Conservation (phyloP, 495 filamentous ascomycete species). For the Trichoderma parareesei region DNA sequence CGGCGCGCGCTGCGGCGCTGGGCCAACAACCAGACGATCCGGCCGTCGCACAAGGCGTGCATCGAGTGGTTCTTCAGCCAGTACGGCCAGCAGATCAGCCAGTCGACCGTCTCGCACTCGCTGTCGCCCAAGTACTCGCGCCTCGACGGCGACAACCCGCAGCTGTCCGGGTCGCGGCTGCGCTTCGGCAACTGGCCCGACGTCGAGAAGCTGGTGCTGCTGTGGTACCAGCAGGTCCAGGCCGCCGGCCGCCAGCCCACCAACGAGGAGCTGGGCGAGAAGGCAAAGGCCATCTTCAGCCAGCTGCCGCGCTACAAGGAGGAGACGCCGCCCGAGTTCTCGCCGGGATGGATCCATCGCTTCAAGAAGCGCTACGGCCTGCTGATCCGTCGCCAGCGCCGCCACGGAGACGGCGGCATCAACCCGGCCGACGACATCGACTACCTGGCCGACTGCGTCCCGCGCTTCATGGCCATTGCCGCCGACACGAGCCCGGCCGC, state of each 20-base stretch:
- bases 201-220: constrained; percentile 45
- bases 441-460: constrained; percentile 41
- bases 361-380: constrained; percentile 48
- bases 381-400: constrained; percentile 39
- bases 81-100: constrained; percentile 43
- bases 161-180: constrained; percentile 42
- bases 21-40: constrained; percentile 40
- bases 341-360: constrained; percentile 46
- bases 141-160: constrained; percentile 39
- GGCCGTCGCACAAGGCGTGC: constrained; percentile 43
- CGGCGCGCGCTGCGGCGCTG: constrained; percentile 44
- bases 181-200: constrained; percentile 48
- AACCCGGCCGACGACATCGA: constrained; percentile 39
- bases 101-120: constrained; percentile 45
- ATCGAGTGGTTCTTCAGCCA: constrained; percentile 45
- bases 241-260: constrained; percentile 37
- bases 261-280: constrained; percentile 45
- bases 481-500: constrained; percentile 37
- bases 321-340: constrained; percentile 41
- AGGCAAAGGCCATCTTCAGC: constrained; percentile 41
- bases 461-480: constrained; percentile 39
- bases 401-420: constrained; percentile 28
- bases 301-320: constrained; percentile 44
- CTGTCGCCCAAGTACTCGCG: constrained; percentile 47
- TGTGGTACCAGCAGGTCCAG: constrained; percentile 41